Percentiles rank a stretch among this genome's conserved stretches.
These are phyloP conservation scores for Coemansia sp. DNA, from an alignment of 192 early-diverging fungal genomes.

Conservation along the genomic window DNA sequence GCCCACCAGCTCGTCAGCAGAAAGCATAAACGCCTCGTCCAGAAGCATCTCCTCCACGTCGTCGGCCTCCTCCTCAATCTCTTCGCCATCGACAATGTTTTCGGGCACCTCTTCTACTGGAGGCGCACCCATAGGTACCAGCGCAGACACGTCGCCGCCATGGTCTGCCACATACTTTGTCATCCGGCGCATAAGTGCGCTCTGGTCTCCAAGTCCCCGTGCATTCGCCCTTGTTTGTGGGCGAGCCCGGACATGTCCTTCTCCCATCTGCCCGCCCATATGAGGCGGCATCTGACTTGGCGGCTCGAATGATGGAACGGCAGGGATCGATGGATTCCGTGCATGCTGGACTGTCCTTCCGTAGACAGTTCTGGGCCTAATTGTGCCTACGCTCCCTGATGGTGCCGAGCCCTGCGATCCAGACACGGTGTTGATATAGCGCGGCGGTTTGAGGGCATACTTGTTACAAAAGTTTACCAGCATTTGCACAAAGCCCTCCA, in stretches of 20 bases:
- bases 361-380: slow-evolving; percentile 29
- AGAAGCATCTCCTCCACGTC: slow-evolving; percentile 48
- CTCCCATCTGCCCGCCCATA: slow-evolving; percentile 4
- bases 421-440: slow-evolving; percentile 39
- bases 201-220: slow-evolving; percentile 29
- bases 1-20: slow-evolving; percentile 70
- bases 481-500: slow-evolving; percentile 48
- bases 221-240: slow-evolving; percentile 20
- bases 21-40: slow-evolving; percentile 68
- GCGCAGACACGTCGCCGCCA: slow-evolving; percentile 40
- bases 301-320: slow-evolving; percentile 24
- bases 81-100: slow-evolving; percentile 5
- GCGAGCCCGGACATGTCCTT: slow-evolving; percentile 16
- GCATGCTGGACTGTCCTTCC: slow-evolving; percentile 9
- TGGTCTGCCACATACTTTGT: slow-evolving; percentile 49
- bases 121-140: slow-evolving; percentile 36
- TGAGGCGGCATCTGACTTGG: slow-evolving; percentile 4
- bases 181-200: slow-evolving; percentile 43
- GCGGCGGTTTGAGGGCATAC: slow-evolving; percentile 38
- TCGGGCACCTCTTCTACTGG: slow-evolving; percentile 10
- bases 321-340: slow-evolving; percentile 7
- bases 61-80: slow-evolving; percentile 30
- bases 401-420: slow-evolving; percentile 1
- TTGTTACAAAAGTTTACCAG: slow-evolving; percentile 44
- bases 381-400: slow-evolving; percentile 22